phyloP scores from a whole-genome alignment of 2,329 filamentous ascomycete genomes.

The Mycosphaerella sp. region DNA sequence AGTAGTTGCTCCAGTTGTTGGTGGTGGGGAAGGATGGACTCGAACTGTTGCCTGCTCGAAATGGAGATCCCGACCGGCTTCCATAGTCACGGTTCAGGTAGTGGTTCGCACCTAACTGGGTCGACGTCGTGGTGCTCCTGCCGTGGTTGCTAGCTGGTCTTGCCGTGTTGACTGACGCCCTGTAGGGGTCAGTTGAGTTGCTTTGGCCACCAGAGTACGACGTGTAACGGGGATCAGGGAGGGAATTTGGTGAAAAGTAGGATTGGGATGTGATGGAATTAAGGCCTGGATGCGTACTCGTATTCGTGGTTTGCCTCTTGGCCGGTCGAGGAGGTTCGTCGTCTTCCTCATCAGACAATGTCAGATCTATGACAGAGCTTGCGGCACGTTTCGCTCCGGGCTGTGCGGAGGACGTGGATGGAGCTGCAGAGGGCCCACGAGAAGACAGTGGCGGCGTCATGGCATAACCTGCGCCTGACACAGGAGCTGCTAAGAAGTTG shows the following conservation, averaged over 20 bases:
- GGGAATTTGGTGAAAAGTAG: constrained; percentile 22
- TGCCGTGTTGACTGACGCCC: constrained; percentile 20
- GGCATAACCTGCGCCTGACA: constrained; percentile 31
- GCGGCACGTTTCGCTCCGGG: constrained; percentile 40
- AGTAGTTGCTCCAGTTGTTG: constrained; percentile 9
- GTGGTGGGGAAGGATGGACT: constrained; percentile 9
- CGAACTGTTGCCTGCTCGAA: constrained; percentile 7
- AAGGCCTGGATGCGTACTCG: constrained; percentile 22
- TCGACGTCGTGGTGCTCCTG: constrained; percentile 12
- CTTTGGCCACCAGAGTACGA: constrained; percentile 12
- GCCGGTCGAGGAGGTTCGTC: constrained; percentile 31
- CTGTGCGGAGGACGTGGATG: constrained; percentile 29
- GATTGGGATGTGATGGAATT: constrained; percentile 14
- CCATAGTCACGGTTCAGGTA: constrained; percentile 6
- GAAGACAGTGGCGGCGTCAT: constrained; percentile 44
- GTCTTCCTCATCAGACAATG: constrained; percentile 44
- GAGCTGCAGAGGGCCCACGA: constrained; percentile 36
- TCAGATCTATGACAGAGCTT: constrained; percentile 45
- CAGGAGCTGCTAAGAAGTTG: constrained; percentile 13
- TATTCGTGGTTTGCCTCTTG: constrained; percentile 29
- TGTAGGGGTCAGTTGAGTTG: constrained; percentile 23
- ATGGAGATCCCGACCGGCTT: constrained; percentile 10
- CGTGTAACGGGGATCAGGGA: constrained; percentile 22
- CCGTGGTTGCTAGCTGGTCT: constrained; percentile 18
- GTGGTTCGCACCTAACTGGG: constrained; percentile 1